A percentile compares a stretch with the other conserved stretches of the same genome.
phyloP scores from a whole-genome alignment of 768 basidiomycete genomes.

The Serendipita sp. region DNA sequence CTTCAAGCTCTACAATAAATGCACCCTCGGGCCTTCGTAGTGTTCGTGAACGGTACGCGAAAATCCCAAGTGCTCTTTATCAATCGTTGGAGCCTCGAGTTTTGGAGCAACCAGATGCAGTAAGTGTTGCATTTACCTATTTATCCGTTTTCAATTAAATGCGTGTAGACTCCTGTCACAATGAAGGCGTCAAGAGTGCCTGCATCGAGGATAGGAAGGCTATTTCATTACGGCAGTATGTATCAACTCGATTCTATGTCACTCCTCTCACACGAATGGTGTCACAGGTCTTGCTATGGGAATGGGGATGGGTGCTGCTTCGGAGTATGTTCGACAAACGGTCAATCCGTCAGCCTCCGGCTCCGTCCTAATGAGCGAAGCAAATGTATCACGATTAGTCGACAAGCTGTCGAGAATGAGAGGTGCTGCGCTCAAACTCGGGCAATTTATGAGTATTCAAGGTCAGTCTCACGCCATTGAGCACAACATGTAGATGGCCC shows the following conservation, averaged over 20 bases:
- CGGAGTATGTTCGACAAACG: conserved; percentile 66
- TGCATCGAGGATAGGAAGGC: conserved; percentile 69
- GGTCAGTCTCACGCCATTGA: conserved; percentile 24
- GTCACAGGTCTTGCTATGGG: conserved; percentile 77
- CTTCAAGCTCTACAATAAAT: not conserved
- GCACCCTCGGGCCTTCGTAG: not conserved
- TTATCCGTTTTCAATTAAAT: not conserved
- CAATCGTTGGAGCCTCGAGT: not conserved
- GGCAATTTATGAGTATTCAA: conserved; percentile 97
- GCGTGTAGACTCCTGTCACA: not conserved
- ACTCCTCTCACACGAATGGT: not conserved
- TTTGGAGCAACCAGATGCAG: not conserved
- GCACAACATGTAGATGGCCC: not conserved
- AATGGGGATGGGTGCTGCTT: conserved; percentile 74
- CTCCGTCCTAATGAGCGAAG: conserved; percentile 74
- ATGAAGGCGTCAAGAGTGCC: conserved; percentile 65
- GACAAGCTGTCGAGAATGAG: conserved; percentile 90
- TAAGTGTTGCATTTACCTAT: not conserved
- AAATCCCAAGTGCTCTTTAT: not conserved
- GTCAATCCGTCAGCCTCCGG: conserved; percentile 20
- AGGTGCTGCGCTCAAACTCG: conserved; percentile 89
- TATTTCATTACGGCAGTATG: conserved; percentile 89
- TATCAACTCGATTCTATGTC: not conserved
- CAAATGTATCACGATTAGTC: conserved; percentile 78
- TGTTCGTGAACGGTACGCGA: conserved; percentile 1